Base-by-base conservation (phyloP, 352 stramenopile species). In the Plasmopara halstedii region DNA sequence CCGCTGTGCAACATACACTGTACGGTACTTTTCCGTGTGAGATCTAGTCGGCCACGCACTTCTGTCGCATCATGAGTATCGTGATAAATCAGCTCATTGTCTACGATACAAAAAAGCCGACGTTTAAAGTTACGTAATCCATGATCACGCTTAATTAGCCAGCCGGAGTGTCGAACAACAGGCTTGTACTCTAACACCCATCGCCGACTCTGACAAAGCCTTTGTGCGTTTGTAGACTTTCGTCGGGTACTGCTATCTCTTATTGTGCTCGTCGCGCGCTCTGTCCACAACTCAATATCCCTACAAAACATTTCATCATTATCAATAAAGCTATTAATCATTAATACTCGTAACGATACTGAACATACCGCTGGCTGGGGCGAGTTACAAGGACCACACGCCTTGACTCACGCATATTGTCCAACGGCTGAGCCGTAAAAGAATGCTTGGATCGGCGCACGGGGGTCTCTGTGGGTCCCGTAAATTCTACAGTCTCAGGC, bases 131-230 rank as follows among this genome's bases (percentile, higher is more conserved):
- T 86, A 22, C 76, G 71, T 27, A 85, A 73, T 17, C 77, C 82
- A 34, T 84, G 67, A 21, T 73, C 82, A 15, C 79, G 77, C 39
- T 94, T 94, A 52, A 94, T 89, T 32, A 94, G 73, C 82, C 82
- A 94, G 8, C 82, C 82, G 20, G 82, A 94, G 49, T 91, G 79
- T 1, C 70, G 61, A 7, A 94, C 77, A 4, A 87, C 64, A 1
- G 81, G 81, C 38, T 91, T 91, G 67, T 91, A 91, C 50, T 88
- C 74, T 10, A 85, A 71, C 39, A 87, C 65, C 69, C 73, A 87
- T 21, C 70, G 70, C 26, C 54, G 62, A 56, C 77, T 85, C 15
- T 35, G 31, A 35, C 31, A 35, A 4, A 35, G 31, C n/a, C 31
- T 35, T 32, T 87, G 74, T 35, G 71, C 69, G 29, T 63, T 78